phyloP scores from a whole-genome alignment of 1,139 yeast species.

The Hyphopichia buzzinii region DNA sequence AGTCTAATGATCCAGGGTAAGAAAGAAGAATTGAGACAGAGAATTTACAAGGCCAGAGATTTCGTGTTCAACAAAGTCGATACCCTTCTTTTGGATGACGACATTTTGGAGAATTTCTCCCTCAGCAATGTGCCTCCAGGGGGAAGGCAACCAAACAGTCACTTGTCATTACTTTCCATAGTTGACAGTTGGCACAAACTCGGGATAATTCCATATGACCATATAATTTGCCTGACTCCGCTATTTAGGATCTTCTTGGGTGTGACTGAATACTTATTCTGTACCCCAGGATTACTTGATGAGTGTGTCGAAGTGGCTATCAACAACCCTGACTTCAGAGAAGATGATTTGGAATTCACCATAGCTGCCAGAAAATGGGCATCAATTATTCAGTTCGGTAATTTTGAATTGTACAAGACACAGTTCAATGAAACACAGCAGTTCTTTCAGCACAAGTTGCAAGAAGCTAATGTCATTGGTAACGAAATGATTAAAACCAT shows the following conservation, averaged over 20 bases:
- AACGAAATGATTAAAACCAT: slow-evolving; percentile 95
- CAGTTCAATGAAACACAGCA: slow-evolving; percentile 77
- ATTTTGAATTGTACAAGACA: slow-evolving; percentile 65
- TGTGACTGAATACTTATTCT: slow-evolving; percentile 86
- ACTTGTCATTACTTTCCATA: slow-evolving; percentile 79
- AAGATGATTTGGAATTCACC: slow-evolving; percentile 84
- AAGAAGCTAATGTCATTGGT: slow-evolving; percentile 88
- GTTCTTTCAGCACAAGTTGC: slow-evolving; percentile 81
- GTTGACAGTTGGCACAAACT: slow-evolving; percentile 91
- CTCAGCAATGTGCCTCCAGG: slow-evolving; percentile 74
- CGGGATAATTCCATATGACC: slow-evolving; percentile 90
- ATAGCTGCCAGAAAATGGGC: slow-evolving; percentile 87
- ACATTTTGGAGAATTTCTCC: slow-evolving; percentile 74
- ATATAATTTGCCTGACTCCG: slow-evolving; percentile 95
- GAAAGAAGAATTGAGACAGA: slow-evolving; percentile 50
- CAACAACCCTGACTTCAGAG: slow-evolving; percentile 65
- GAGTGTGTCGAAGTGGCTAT: slow-evolving; percentile 74
- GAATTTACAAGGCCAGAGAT: slow-evolving; percentile 66
- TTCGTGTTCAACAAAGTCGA: slow-evolving; percentile 72
- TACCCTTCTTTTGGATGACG: slow-evolving; percentile 68
- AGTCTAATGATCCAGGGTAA: slow-evolving; percentile 77
- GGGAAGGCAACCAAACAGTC: slow-evolving; percentile 78
- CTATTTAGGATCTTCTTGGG: slow-evolving; percentile 86
- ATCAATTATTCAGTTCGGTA: slow-evolving; percentile 72
- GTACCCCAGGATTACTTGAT: slow-evolving; percentile 78